These are phyloP conservation scores for Penicillium maclennaniae DNA, from an alignment of 495 filamentous ascomycete genomes.

Conservation along the genomic window DNA sequence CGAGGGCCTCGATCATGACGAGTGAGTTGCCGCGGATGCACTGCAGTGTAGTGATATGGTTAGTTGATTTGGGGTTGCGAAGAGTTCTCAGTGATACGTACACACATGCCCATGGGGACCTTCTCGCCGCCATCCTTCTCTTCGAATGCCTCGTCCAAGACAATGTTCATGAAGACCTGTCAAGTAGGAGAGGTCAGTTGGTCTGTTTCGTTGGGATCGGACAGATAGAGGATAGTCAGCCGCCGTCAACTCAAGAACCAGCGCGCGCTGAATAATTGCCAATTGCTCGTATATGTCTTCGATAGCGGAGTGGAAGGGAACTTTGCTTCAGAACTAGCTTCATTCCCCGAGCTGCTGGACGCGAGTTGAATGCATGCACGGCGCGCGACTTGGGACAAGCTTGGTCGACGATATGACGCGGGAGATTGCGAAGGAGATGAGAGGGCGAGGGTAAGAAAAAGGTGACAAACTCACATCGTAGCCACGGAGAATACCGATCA, in stretches of 20 bases:
- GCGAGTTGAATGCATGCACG: not conserved
- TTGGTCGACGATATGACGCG: not conserved
- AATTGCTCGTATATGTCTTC: not conserved
- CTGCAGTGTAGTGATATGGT: slow-evolving; percentile 17
- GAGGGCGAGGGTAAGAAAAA: not conserved
- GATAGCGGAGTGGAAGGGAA: not conserved
- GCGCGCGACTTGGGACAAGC: not conserved
- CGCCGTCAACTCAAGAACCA: too few relatives aligned
- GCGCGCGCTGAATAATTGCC: too few relatives aligned
- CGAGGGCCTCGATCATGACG: slow-evolving; percentile 83
- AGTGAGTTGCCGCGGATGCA: slow-evolving; percentile 92
- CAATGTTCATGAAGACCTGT: slow-evolving; percentile 97
- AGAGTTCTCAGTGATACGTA: slow-evolving; percentile 38
- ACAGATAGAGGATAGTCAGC: not conserved
- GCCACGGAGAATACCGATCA: slow-evolving; percentile 87
- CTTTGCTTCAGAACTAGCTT: too few relatives aligned
- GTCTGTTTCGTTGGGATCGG: not conserved
- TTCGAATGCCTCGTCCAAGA: slow-evolving; percentile 95
- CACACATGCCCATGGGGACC: slow-evolving; percentile 86
- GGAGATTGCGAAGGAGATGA: not conserved
- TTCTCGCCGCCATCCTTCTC: slow-evolving; percentile 93
- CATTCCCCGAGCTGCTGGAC: not conserved
- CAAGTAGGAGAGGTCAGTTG: slow-evolving; percentile 4
- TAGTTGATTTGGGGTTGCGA: not conserved
- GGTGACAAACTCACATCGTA: slow-evolving; percentile 74